Base-by-base conservation (phyloP, 306 rosid genomes). In the Arachis hypogaea region DNA sequence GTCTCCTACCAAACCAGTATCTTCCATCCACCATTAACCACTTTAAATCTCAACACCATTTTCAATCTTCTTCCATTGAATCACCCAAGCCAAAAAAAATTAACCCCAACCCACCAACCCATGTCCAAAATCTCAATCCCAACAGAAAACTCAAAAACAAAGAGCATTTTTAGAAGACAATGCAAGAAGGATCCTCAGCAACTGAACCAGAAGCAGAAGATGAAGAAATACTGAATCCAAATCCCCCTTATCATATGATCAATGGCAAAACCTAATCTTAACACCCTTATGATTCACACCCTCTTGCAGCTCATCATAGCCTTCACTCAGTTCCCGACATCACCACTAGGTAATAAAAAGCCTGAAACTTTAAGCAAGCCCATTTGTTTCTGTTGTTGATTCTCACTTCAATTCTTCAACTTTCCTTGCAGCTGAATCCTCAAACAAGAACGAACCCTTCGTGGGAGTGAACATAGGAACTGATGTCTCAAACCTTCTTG, bases 391-490 rank as follows among this genome's bases (percentile, higher is more conserved):
- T 7, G 2, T 49, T 30, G 33, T 18, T 59, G 29, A 11, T 16
- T 6, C 41, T 11, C 16, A 4, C 56, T 29, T 38, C 58, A 52
- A 11, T 59, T 59, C 8, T 14, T 41, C 46, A 29, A 9, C n/a
- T 52, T 52, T 8, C 58, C 22, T 40, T 74, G 74, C 85, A 86
- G 92, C 84, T 7, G 11, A 49, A 49, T 14, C 14, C 55, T 11
- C 55, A 49, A 49, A 68, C 50, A 90, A 81, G 29, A 76, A 8
- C 0, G 78, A 88, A 30, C 95, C 98, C 5, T 93, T 80, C 36
- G 91, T 93, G 22, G 98, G 98, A 5, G 87, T 90, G 5, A 90
- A 90, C 79, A 85, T 93, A 9, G 98, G 98, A 50, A 87, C 88
- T 0, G 98, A 93, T 69, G 90, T 93, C 0, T 87, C 98, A 52